phyloP scores from a whole-genome alignment of 2,329 filamentous ascomycete species.

The Daldinia sp. region DNA sequence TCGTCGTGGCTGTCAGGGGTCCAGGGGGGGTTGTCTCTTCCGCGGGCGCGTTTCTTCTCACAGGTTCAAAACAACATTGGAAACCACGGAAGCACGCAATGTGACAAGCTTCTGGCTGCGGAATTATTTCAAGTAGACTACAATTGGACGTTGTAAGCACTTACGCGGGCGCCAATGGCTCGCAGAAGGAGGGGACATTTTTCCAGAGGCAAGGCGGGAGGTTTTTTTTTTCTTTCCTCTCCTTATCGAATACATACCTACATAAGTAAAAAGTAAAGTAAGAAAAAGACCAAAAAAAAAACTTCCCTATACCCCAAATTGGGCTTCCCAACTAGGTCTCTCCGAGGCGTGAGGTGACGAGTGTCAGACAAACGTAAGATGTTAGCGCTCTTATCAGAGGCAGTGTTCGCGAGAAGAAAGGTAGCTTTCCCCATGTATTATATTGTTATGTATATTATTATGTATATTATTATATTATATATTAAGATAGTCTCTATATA shows the following conservation, averaged over 20 bases:
- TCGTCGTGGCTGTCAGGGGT: slow-evolving; percentile 38
- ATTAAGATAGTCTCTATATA: no score
- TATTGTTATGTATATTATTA: no score
- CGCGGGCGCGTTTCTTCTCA: slow-evolving; percentile 43
- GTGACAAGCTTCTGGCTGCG: slow-evolving; percentile 36
- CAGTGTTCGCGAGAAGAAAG: slow-evolving; percentile 11
- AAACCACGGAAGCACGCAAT: slow-evolving; percentile 37
- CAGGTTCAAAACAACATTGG: slow-evolving; percentile 43
- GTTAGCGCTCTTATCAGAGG: slow-evolving; percentile 2
- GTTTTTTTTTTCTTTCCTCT: slow-evolving; percentile 26
- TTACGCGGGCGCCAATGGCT: slow-evolving; percentile 14
- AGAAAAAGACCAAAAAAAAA: not conserved
- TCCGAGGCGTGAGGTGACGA: slow-evolving; percentile 3
- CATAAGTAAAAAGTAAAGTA: not conserved
- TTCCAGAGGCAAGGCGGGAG: slow-evolving; percentile 14
- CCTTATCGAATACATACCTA: not conserved
- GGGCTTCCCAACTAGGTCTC: not conserved
- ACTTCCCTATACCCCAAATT: not conserved
- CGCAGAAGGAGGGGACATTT: not conserved
- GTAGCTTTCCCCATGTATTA: slow-evolving; percentile 8
- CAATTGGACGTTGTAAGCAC: slow-evolving; percentile 35
- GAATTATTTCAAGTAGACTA: slow-evolving; percentile 33
- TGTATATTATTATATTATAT: no score
- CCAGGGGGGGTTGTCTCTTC: not conserved
- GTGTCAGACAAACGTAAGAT: slow-evolving; percentile 6